Conservation (phyloP, 2,329 filamentous ascomycete genomes). For the Colletotrichum simmondsii region DNA sequence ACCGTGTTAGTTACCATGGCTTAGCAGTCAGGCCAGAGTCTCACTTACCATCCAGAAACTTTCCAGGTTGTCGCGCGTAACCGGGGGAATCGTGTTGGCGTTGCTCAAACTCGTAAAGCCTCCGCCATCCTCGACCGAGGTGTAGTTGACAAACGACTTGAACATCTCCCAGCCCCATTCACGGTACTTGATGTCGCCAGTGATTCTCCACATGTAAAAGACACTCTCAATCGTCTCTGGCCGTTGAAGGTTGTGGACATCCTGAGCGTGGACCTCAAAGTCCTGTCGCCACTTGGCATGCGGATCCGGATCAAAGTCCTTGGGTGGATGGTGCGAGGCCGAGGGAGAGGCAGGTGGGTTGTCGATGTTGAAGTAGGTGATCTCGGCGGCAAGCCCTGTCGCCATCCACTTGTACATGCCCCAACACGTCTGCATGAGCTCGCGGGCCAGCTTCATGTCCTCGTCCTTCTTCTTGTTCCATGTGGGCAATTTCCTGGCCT, state of each 20-base stretch:
- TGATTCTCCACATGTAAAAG: constrained; percentile 99
- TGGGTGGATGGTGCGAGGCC: constrained; percentile 59
- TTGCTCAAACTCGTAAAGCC: constrained; percentile 87
- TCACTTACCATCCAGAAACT: constrained; percentile 92
- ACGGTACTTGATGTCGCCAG: constrained; percentile 86
- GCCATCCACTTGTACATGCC: constrained; percentile 93
- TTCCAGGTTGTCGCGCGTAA: constrained; percentile 91
- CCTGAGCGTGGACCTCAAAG: constrained; percentile 81
- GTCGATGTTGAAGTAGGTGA: constrained; percentile 87
- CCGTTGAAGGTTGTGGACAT: constrained; percentile 91
- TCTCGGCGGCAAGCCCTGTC: constrained; percentile 94
- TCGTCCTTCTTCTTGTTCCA: constrained; percentile 87
- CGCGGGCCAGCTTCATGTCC: constrained; percentile 86
- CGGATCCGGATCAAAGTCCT: constrained; percentile 60
- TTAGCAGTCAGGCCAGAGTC: not conserved
- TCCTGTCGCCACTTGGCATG: constrained; percentile 80
- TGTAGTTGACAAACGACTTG: constrained; percentile 87
- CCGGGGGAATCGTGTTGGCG: constrained; percentile 77
- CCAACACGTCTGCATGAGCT: constrained; percentile 98
- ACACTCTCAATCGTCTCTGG: constrained; percentile 97
- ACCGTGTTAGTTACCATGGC: not conserved
- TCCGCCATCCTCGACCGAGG: constrained; percentile 78
- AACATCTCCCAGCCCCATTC: constrained; percentile 99
- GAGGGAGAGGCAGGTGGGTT: constrained; percentile 73
- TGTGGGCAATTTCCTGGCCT: constrained; percentile 76